Percentiles rank a stretch among this genome's conserved stretches.
phyloP scores from a whole-genome alignment of 148 eudicot genomes.

The Rhododendron simsii region DNA sequence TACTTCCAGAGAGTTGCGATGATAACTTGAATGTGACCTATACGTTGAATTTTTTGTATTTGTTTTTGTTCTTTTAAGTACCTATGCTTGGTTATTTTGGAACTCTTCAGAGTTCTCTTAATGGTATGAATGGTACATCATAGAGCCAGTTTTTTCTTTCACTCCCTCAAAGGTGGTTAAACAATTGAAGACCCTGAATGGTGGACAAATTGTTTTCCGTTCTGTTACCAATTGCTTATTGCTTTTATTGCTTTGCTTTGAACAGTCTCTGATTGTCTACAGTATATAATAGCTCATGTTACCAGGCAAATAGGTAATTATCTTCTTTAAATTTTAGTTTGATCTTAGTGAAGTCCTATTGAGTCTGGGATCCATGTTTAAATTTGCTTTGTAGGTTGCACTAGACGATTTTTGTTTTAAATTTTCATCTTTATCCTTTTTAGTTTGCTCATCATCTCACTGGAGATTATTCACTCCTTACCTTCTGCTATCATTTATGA shows the following conservation, averaged over 20 bases:
- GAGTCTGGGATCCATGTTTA: neutral
- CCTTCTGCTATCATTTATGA: neutral
- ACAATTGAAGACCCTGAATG: neutral
- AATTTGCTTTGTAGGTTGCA: neutral
- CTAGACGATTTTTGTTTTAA: neutral
- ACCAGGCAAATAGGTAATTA: neutral
- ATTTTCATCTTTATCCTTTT: neutral
- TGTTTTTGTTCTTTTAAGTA: neutral
- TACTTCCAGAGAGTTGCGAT: neutral
- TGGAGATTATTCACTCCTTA: neutral
- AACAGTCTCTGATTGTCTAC: neutral
- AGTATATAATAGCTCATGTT: neutral
- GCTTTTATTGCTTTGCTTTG: neutral
- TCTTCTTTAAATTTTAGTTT: neutral
- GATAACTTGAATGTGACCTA: constrained; percentile 3
- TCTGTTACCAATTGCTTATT: neutral
- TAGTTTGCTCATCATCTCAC: neutral
- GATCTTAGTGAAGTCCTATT: neutral
- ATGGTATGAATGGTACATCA: neutral
- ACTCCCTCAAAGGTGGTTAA: neutral
- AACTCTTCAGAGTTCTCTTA: neutral
- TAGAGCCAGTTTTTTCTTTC: neutral
- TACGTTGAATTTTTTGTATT: neutral
- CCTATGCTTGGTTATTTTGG: neutral
- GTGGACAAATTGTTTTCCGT: neutral